Base-by-base conservation (phyloP, 345 rosid species). In the Salix udensis region DNA sequence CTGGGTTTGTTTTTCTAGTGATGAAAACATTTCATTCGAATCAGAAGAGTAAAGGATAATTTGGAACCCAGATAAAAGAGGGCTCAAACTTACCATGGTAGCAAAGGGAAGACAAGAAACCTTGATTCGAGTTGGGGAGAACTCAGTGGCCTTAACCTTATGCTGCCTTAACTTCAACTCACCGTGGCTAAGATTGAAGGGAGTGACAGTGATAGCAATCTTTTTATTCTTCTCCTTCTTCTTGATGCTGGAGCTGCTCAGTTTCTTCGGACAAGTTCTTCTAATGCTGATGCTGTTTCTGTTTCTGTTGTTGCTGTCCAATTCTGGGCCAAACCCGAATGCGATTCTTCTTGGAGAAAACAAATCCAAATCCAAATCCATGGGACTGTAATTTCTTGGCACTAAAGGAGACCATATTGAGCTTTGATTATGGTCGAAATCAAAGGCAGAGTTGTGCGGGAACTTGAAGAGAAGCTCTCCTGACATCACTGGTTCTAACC, bases 381-480 rank as follows among this genome's bases (percentile, higher is more conserved):
- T 39, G 50, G 89, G 85, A 65, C 68, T 71, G 85, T 90, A 85
- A 23, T 77, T 30, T 26, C 92, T 88, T 48, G 90, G 96, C 60
- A 92, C 81, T 39, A 94, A 80, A 61, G 98, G 97, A 76, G 98
- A 94, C 98, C 98, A 94, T 52, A 94, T 82, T 24, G 98, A 92
- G 89, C 97, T 92, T 82, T 91, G 93, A 18, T 90, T 61, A 81
- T 89, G 91, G 31, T 94, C 88, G 74, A 94, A 92, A 37, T 89
- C 97, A 64, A 85, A 85, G 39, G 90, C 87, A 24, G 97, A 88
- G 84, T 81, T 86, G 74, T 94, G 96, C 5, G 97, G 94, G 85
- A 94, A 94, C 80, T 89, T 94, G 82, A 83, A 86, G 77, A 92
- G 96, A 53, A 94, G 94, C 70, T 92, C 94, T 61, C 71, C 77